A percentile compares a stretch with the other conserved stretches of the same genome.
These are phyloP conservation scores for Rubroboletus pulcherrimus DNA, from an alignment of 768 basidiomycete genomes.

Conservation along the genomic window DNA sequence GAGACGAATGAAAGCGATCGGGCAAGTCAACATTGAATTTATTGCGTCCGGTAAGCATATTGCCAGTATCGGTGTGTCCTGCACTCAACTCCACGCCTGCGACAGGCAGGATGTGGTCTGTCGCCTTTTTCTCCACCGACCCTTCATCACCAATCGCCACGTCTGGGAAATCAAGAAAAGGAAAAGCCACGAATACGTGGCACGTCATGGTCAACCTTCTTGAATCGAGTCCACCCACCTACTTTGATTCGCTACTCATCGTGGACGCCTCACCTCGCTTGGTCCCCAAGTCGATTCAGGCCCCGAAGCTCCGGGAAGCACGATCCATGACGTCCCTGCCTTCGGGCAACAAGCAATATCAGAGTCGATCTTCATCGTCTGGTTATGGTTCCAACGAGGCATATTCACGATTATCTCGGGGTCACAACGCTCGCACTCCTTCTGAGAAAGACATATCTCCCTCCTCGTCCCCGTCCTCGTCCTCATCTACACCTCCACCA, in stretches of 20 bases:
- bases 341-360: not conserved
- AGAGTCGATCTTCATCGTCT: not conserved
- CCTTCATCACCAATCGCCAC: not conserved
- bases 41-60: conserved; percentile 40
- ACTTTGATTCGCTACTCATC: conserved; percentile 13
- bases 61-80: not conserved
- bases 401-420: not conserved
- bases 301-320: not conserved
- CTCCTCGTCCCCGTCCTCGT: not conserved
- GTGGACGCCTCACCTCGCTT: not conserved
- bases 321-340: not conserved
- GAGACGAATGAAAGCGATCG: conserved; percentile 63
- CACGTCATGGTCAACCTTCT: conserved; percentile 41
- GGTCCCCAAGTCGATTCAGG: not conserved
- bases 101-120: conserved; percentile 25
- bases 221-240: conserved; percentile 19
- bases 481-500: not conserved
- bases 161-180: conserved; percentile 7
- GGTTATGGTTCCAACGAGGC: not conserved
- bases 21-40: conserved; percentile 58
- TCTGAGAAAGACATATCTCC: not conserved
- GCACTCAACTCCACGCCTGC: not conserved
- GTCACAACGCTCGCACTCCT: not conserved
- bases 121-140: conserved; percentile 20
- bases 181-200: conserved; percentile 23